phyloP scores from a whole-genome alignment of 345 rosid genomes.

The Populus tremula region DNA sequence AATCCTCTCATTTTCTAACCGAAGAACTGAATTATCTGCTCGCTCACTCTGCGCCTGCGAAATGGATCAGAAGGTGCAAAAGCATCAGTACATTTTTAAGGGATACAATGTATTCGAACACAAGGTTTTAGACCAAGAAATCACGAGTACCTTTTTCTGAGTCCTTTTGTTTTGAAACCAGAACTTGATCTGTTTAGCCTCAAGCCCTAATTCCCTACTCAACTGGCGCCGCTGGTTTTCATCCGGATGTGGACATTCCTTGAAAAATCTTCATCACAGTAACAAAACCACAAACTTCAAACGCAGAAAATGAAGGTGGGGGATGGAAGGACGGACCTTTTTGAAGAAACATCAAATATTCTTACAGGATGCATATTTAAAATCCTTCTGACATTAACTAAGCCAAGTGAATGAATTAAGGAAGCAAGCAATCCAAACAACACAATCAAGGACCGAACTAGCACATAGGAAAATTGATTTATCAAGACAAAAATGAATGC shows the following conservation, averaged over 20 bases:
- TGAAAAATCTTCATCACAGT: conserved; percentile 42
- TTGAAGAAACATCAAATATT: neutral
- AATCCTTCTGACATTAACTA: neutral
- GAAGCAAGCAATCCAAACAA: neutral
- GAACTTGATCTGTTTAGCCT: conserved; percentile 55
- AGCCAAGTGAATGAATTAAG: neutral
- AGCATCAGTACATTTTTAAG: neutral
- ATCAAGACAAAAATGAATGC: neutral
- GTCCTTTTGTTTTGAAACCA: conserved; percentile 91
- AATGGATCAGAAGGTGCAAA: neutral
- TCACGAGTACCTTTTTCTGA: conserved; percentile 49
- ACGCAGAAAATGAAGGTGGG: neutral
- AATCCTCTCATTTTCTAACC: conserved; percentile 56
- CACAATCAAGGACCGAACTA: neutral
- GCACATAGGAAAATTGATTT: neutral
- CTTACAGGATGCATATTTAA: neutral
- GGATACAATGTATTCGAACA: neutral
- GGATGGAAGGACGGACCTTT: neutral
- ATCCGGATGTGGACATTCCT: conserved; percentile 64
- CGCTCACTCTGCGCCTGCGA: conserved; percentile 54
- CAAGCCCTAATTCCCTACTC: conserved; percentile 49
- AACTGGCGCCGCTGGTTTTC: conserved; percentile 49
- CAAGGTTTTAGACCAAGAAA: neutral
- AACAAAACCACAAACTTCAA: neutral
- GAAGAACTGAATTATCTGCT: conserved; percentile 46